Evolutionary conservation across 768 basidiomycete species (phyloP), one percentile per base, ranked within the genome.

Genomic region (Auriscalpium microsporum): DNA sequence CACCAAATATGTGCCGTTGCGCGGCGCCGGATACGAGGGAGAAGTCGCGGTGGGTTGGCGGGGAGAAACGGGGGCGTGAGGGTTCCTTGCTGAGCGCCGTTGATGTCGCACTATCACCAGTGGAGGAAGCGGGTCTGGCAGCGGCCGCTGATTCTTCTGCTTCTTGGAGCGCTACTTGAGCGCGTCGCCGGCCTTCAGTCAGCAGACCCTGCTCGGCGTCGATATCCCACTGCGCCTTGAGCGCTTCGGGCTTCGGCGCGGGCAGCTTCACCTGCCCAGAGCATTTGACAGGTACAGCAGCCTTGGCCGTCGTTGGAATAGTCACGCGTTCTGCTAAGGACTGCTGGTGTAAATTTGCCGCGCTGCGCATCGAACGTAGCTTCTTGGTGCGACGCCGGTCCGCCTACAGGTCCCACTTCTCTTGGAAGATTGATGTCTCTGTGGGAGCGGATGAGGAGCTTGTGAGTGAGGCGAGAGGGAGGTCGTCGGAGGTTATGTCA

Each of bases 191-290:
- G 17, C 86, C 89, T 62, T 90, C 89, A 0, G 87, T 87, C 34
- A 85, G 64, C 49, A 90, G 65, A 1, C 86, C 87, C 56, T 83
- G 83, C 62, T 90, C 87, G 0, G 84, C 86, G 56, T 88, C 86
- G 34, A 86, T 75, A 60, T 90, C 89, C 87, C 87, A 90, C n/a
- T 75, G 66, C 63, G 90, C 89, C 63, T 86, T 89, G 10, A 73
- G 63, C 0, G 76, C 67, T 45, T 72, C 75, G 8, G 42, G 3
- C 50, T 69, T 68, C 35, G 64, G 67, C 28, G 61, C 58, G 19
- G 63, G 55, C 5, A 59, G 53, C 11, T 34, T 28, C 3, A 44
- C n/a, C 16, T 48, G 19, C 42, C 17, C 9, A 38, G 5, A 47
- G 19, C 14, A 17, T 11, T 4, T 59, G 49, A 21, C 52, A 23